Percentiles rank a stretch among this genome's conserved stretches.
These are phyloP conservation scores for Aspergillus conjunctus DNA, from an alignment of 495 filamentous ascomycete species.

Conservation along the genomic window DNA sequence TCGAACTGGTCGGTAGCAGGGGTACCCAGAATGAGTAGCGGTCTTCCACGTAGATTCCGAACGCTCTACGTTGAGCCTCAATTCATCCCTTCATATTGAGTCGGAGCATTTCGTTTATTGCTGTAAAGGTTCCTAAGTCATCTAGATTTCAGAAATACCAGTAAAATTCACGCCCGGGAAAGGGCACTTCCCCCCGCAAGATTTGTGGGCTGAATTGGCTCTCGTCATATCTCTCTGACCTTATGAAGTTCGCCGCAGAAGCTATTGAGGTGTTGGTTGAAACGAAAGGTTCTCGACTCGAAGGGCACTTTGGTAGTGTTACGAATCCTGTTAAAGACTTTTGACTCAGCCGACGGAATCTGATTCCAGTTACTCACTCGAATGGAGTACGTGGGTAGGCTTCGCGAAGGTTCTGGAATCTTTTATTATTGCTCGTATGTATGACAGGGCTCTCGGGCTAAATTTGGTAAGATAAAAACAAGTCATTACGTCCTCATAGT, in stretches of 20 bases:
- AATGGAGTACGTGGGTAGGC: background rate
- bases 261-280: background rate
- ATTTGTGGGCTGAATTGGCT: background rate
- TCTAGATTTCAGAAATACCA: background rate
- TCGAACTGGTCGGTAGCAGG: background rate
- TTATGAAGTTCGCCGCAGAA: background rate
- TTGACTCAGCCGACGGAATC: constrained; percentile 1
- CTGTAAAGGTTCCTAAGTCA: background rate
- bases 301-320: background rate
- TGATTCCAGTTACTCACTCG: background rate
- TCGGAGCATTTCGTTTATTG: background rate
- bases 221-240: background rate
- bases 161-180: background rate
- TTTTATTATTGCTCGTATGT: constrained; percentile 3
- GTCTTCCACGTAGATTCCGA: constrained; percentile 1
- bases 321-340: background rate
- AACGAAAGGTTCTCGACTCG: background rate
- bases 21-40: background rate
- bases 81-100: background rate
- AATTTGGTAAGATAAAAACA: too few species aligned
- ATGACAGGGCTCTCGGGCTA: too few species aligned
- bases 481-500: too few species aligned
- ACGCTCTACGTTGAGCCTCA: background rate
- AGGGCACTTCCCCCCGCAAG: background rate
- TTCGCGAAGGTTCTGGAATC: background rate